Base-by-base conservation (phyloP, 495 filamentous ascomycete species). In the Hypoxylon cercidicola region DNA sequence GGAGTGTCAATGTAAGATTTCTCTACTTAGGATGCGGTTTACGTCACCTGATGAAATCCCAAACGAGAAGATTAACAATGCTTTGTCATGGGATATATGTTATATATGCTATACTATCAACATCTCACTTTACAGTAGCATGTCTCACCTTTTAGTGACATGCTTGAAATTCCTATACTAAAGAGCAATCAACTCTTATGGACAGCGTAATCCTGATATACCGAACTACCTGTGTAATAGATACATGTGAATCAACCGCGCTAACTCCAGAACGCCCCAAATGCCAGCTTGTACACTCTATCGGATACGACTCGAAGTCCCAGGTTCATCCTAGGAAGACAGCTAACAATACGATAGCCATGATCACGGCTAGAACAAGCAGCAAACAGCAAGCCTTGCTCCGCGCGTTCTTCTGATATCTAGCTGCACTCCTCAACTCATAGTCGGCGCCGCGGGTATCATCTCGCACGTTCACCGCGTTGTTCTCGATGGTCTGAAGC, bases 371-470 rank as follows among this genome's bases (percentile, higher is more conserved):
- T 74, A 99, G 73, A 48, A 99, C 92, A n/a, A 99, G 72, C 60
- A 99, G 75, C 74, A 99, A 81, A 71, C 93, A 96, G 72, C 94
- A 98, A 20, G 90, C 91, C 80, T 94, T 97, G 75, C 89, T 92
- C 66, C 95, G 81, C 20, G 95, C 95, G 64, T 89, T 91, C 84
- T 91, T 97, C 82, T 99, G 96, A 75, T 98, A 93, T 64, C 91
- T 78, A 55, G 88, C 90, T 21, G 95, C 95, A 61, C 86, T 86
- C 47, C 89, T 81, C 66, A 98, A 77, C 81, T 99, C 93, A 44
- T 85, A 75, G 74, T 96, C 91, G 19, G 95, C 95, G 12, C 93
- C 93, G 44, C 85, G 83, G 4, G 93, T 96, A 69, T 93, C 88
- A 30, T 87, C 86, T 52, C 86, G 85, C 56, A 93, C 90, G 58